Base-by-base conservation (phyloP, 2,329 filamentous ascomycete species). In the Lecanosticta acicola region DNA sequence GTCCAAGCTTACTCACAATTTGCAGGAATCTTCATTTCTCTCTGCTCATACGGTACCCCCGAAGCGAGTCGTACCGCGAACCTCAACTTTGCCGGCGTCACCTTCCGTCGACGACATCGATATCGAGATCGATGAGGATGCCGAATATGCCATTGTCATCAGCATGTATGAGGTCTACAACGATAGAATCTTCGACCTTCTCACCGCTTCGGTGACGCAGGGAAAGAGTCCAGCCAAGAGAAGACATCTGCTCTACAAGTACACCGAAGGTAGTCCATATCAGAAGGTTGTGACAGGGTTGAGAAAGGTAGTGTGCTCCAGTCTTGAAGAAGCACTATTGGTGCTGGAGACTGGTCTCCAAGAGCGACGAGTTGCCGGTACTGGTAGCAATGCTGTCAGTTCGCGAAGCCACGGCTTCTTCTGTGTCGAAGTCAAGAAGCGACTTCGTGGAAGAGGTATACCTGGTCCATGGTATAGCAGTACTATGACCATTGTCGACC, bases 81-180 rank as follows among this genome's bases (percentile, higher is more conserved):
- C 85, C 1, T 84, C 82, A n/a, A 73, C 75, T 2, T 72, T 93
- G 3, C 87, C 90, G 1, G 80, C 84, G 47, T 71, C 75, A 4
- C 91, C 91, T 7, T 82, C 89, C 53, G 80, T 95, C 42, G 80
- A 81, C 66, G 75, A 82, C 41, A 72, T 94, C 35, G 71, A 76
- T 3, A 74, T 94, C 0, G 75, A 80, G 0, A 73, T 81, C 39
- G 85, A 90, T 51, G 73, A 75, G 1, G 77, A 78, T 16, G 80
- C 84, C 44, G 87, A 95, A 57, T 96, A 96, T 58, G 84, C 85
- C 3, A 81, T 98, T 43, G 73, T 98, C 9, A 77, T 98, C 17
- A 95, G 89, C 43, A 98, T 98, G 90, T 97, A 97, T 67, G 93
- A 98, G 66, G 91, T 98, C 1, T 96, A 98, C 72, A 98, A 98